Base-by-base conservation (phyloP, 2,329 filamentous ascomycete genomes). In the Trichoderma endophyticum region DNA sequence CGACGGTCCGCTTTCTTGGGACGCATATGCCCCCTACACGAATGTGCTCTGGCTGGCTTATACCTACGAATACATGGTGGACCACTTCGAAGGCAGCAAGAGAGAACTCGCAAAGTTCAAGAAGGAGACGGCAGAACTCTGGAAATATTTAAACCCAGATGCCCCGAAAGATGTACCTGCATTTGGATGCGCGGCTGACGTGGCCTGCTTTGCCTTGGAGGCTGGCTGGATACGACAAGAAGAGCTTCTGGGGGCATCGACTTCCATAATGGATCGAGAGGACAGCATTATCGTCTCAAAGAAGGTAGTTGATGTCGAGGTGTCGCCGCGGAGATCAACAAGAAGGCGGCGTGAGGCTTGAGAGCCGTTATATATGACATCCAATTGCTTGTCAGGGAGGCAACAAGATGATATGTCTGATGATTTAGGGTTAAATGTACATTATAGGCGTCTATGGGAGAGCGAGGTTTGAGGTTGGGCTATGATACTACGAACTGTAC, bases 11-110 rank as follows among this genome's bases (percentile, higher is more conserved):
- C 82, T 90, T 12, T 85, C 83, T 2, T 91, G 89, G 89, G 78
- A 82, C 6, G 82, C 80, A 1, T 86, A 87, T 74, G 84, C 84
- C 32, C 88, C 89, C 1, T 91, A 91, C 78, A 90, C 87, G 5
- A 91, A 91, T 73, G 88, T 91, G 1, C 80, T 91, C 21, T 91
- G 89, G 89, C 83, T 91, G 56, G 86, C 88, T 3, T 91, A 90
- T 73, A 81, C 90, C 6, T 90, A 90, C 75, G 80, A 83, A 43
- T 90, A 89, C 78, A 79, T 90, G 71, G 75, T 82, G 3, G 75
- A 73, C 7, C 82, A 85, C 73, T 90, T 88, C 74, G 73, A 75
- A 12, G 87, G 87, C 6, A 80, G 83, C 9, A 84, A 82, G 74
- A 82, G 80, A 72, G 83, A 86, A 24, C 77, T 89, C 14, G 77